phyloP scores from a whole-genome alignment of 1,139 yeast species.

The Saccharomyces hybrid region DNA sequence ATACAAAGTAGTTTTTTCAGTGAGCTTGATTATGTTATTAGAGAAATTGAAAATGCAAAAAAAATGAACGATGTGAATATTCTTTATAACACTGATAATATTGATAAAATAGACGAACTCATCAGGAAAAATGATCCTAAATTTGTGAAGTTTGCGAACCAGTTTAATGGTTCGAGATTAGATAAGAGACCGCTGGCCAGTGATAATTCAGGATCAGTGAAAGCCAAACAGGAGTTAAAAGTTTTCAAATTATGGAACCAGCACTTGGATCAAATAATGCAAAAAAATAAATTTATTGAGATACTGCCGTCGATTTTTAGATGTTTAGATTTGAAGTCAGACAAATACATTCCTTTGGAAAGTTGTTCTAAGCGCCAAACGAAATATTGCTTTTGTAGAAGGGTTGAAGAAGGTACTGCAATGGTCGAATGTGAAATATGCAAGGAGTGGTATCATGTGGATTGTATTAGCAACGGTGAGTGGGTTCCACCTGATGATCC shows the following conservation, averaged over 20 bases:
- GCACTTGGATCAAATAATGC: conserved; percentile 35
- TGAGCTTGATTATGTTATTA: conserved; percentile 16
- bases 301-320: conserved; percentile 28
- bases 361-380: conserved; percentile 16
- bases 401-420: conserved; percentile 51
- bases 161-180: conserved; percentile 3
- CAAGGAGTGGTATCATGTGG: conserved; percentile 73
- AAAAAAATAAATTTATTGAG: conserved; percentile 29
- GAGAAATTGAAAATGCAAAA: conserved; percentile 24
- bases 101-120: neutral
- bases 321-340: conserved; percentile 34
- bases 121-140: neutral
- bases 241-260: conserved; percentile 42
- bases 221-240: conserved; percentile 8
- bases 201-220: neutral
- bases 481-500: conserved; percentile 29
- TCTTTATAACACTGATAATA: neutral
- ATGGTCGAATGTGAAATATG: conserved; percentile 80
- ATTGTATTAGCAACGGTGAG: conserved; percentile 47
- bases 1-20: conserved; percentile 15
- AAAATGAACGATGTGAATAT: conserved; percentile 25
- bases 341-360: conserved; percentile 29
- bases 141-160: neutral
- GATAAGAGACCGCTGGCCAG: neutral
- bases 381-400: conserved; percentile 64